A percentile compares a stretch with the other conserved stretches of the same genome.
Conservation (phyloP, 495 filamentous ascomycete species). For the Corynascus novoguineensis region DNA sequence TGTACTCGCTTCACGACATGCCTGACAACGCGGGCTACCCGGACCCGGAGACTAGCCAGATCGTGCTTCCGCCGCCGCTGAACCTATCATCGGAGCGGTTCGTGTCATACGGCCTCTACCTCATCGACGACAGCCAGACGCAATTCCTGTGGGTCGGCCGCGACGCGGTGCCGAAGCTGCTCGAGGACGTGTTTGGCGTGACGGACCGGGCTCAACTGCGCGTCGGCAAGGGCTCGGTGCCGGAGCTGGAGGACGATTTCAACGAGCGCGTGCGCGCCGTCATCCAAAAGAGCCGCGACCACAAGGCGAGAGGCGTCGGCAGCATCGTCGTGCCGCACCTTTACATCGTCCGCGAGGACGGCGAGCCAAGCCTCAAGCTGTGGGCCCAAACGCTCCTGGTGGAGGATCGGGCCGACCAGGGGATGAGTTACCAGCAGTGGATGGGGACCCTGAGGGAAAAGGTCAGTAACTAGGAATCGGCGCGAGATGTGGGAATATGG, state of each 20-base stretch:
- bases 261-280: slow-evolving; percentile 88
- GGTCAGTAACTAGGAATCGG: slow-evolving; percentile 54
- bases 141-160: slow-evolving; percentile 97
- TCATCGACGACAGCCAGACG: slow-evolving; percentile 95
- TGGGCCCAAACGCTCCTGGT: slow-evolving; percentile 96
- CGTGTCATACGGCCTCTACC: slow-evolving; percentile 90
- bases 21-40: slow-evolving; percentile 86
- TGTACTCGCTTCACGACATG: slow-evolving; percentile 97
- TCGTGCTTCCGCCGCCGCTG: slow-evolving; percentile 72
- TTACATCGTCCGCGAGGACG: slow-evolving; percentile 91
- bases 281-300: slow-evolving; percentile 83
- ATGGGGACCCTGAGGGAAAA: slow-evolving; percentile 91
- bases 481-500: not conserved
- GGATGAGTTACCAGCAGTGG: slow-evolving; percentile 87
- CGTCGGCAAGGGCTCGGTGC: slow-evolving; percentile 82
- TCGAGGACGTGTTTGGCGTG: slow-evolving; percentile 84
- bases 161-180: slow-evolving; percentile 83
- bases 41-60: slow-evolving; percentile 79
- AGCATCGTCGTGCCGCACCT: slow-evolving; percentile 88
- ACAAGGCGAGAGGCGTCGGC: slow-evolving; percentile 76
- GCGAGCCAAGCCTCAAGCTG: slow-evolving; percentile 87
- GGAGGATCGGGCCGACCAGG: slow-evolving; percentile 91
- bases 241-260: slow-evolving; percentile 90
- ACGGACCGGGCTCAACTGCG: slow-evolving; percentile 73
- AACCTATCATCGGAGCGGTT: slow-evolving; percentile 86